Percentiles rank a stretch among this genome's conserved stretches.
Evolutionary conservation across 2,329 filamentous ascomycete genomes (phyloP).

Genomic region (Aspergillus sclerotialis): DNA sequence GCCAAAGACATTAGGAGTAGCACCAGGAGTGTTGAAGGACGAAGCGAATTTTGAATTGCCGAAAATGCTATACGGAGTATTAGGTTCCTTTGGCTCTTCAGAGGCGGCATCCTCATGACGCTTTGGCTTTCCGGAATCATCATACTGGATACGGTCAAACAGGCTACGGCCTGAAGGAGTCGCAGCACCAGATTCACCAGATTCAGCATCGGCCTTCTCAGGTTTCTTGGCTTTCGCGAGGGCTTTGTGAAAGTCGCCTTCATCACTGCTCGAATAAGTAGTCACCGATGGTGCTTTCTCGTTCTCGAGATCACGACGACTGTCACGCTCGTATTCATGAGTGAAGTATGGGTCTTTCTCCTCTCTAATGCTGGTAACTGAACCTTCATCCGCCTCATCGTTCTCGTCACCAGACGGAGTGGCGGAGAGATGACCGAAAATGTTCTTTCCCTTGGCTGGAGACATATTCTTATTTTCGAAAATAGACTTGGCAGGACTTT

Average conservation of each 20-base stretch:
- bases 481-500: constrained; percentile 15
- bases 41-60: no score
- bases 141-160: constrained; percentile 27
- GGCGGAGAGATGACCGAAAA: constrained; percentile 30
- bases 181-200: constrained; percentile 11
- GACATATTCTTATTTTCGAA: constrained; percentile 22
- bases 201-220: constrained; percentile 5
- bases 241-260: constrained; percentile 15
- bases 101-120: constrained; percentile 13
- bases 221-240: constrained; percentile 16
- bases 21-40: no score
- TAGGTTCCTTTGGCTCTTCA: constrained; percentile 9
- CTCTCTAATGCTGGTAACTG: constrained; percentile 12
- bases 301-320: no score
- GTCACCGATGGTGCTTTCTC: no score
- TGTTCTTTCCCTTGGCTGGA: constrained; percentile 24
- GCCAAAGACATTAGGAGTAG: no score
- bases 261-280: constrained; percentile 17
- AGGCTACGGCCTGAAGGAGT: constrained; percentile 22
- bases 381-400: constrained; percentile 20
- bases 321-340: no score
- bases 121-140: constrained; percentile 19
- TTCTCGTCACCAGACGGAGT: constrained; percentile 22
- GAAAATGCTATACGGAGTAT: no score
- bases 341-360: no score